These are phyloP conservation scores for Cucurbita argyrosperma DNA, from an alignment of 306 rosid species.

Conservation along the genomic window DNA sequence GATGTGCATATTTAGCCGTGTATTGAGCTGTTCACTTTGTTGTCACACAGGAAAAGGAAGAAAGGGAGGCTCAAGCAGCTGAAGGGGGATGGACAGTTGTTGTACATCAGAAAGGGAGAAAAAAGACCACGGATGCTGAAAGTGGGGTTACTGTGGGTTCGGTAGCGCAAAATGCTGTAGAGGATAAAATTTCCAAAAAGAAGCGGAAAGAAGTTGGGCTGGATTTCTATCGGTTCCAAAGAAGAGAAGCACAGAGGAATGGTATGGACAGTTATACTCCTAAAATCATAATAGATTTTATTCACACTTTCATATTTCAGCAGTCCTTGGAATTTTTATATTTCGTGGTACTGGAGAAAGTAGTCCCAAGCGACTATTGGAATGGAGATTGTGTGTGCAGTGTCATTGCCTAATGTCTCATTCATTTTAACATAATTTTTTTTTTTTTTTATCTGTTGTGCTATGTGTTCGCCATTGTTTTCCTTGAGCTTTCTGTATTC, in stretches of 20 bases:
- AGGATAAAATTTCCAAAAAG: conserved; percentile 49
- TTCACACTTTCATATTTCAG: background rate
- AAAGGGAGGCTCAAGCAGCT: conserved; percentile 51
- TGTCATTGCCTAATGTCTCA: background rate
- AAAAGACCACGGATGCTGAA: conserved; percentile 70
- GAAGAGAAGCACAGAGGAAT: conserved; percentile 69
- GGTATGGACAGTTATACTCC: conserved; percentile 26
- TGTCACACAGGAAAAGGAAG: conserved; percentile 50
- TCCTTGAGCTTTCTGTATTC: background rate
- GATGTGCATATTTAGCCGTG: background rate
- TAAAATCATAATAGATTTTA: background rate
- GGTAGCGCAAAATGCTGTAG: conserved; percentile 57
- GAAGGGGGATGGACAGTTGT: conserved; percentile 92
- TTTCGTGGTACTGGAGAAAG: background rate
- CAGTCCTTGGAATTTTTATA: background rate
- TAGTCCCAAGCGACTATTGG: background rate
- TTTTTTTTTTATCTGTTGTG: background rate
- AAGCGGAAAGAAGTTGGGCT: conserved; percentile 45
- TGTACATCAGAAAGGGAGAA: conserved; percentile 76
- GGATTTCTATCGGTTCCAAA: conserved; percentile 80
- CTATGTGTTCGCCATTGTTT: background rate
- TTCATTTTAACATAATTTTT: background rate
- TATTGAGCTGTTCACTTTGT: conserved; percentile 1
- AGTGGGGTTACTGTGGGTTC: conserved; percentile 72
- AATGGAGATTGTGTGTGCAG: background rate